phyloP scores from a whole-genome alignment of 2,329 filamentous ascomycete species.

The Huntiella bhutanensis region DNA sequence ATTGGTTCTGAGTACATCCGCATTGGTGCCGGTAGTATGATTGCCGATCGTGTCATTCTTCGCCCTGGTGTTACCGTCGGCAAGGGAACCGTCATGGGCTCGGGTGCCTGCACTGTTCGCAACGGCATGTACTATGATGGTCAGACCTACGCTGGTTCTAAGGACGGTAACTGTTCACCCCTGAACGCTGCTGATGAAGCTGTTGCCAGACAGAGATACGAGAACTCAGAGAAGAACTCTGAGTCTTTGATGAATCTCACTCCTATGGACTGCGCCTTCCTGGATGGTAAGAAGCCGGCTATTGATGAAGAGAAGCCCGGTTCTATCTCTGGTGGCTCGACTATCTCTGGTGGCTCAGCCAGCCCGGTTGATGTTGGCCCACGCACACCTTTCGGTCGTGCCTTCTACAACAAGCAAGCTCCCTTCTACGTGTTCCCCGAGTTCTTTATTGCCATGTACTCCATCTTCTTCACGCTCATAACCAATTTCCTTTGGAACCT shows the following conservation, averaged over 20 bases:
- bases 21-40: conserved; percentile 32
- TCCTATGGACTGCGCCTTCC: neutral
- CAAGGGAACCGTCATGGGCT: conserved; percentile 30
- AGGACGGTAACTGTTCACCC: conserved; percentile 30
- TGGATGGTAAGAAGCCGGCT: neutral
- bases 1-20: conserved; percentile 27
- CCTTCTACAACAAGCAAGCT: conserved; percentile 32
- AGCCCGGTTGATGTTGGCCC: neutral
- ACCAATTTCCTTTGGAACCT: conserved; percentile 27
- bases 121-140: conserved; percentile 25
- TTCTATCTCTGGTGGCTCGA: conserved; percentile 2
- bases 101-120: conserved; percentile 30
- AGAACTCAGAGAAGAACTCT: conserved; percentile 1
- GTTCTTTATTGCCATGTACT: conserved; percentile 30
- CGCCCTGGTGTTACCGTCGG: conserved; percentile 32
- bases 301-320: neutral
- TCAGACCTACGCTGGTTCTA: conserved; percentile 33
- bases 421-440: conserved; percentile 31
- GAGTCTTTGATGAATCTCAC: conserved; percentile 1
- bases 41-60: conserved; percentile 34
- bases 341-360: neutral
- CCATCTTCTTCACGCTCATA: conserved; percentile 25
- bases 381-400: conserved; percentile 30
- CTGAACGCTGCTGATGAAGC: conserved; percentile 12
- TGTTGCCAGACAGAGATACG: neutral